A percentile compares a stretch with the other conserved stretches of the same genome.
Evolutionary conservation across 2,329 filamentous ascomycete genomes (phyloP).

Genomic region (Hypoxylon sp.): DNA sequence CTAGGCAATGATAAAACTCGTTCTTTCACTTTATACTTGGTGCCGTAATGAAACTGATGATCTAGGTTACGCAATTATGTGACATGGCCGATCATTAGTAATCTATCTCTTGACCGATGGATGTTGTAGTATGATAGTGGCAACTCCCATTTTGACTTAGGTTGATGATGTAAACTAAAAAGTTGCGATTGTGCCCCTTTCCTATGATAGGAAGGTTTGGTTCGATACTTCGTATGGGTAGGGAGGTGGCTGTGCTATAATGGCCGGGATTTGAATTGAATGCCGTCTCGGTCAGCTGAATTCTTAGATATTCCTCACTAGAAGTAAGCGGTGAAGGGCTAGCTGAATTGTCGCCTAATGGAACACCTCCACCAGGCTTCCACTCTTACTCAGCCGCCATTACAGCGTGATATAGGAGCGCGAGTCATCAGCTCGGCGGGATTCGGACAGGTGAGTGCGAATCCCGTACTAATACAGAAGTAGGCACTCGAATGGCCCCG

Average conservation of each 20-base stretch:
- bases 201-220: background rate
- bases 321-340: background rate
- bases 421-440: conserved; percentile 22
- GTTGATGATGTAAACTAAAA: background rate
- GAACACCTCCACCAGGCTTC: background rate
- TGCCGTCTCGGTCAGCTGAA: conserved; percentile 3
- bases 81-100: conserved; percentile 7
- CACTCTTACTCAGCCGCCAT: background rate
- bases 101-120: background rate
- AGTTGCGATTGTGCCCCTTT: background rate
- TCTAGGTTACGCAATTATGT: conserved; percentile 4
- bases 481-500: background rate
- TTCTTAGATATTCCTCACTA: background rate
- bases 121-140: background rate
- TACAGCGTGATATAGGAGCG: background rate
- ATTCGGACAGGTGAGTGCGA: conserved; percentile 13
- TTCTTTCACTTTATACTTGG: conserved; percentile 33
- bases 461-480: conserved; percentile 19
- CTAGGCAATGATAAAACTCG: conserved; percentile 47
- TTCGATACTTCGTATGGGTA: background rate
- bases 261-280: conserved; percentile 3
- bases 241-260: conserved; percentile 1
- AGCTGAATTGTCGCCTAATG: conserved; percentile 8
- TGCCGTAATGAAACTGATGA: background rate
- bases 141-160: background rate